Base-by-base conservation (phyloP, 2,329 filamentous ascomycete species). In the Colletotrichum graminicola region DNA sequence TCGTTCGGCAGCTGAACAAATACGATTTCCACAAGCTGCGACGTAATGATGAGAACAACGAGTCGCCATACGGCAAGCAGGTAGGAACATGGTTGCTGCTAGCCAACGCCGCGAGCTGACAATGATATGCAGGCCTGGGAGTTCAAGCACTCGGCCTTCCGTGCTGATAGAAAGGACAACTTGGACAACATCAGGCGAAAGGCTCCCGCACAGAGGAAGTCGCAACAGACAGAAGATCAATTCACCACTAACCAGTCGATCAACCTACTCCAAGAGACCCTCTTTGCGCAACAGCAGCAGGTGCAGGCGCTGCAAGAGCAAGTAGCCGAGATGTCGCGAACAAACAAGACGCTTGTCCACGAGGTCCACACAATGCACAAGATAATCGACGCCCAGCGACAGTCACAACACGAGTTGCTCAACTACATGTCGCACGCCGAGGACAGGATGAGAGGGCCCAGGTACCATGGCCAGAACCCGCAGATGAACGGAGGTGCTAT, bases 21-120 rank as follows among this genome's bases (percentile, higher is more conserved):
- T 98, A 97, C 81, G 95, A 97, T 79, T 99, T 99, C 77, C 96
- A 99, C 86, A 99, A 99, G 86, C 95, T 98, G 74, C 90, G 96
- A 75, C 93, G 95, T 77, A 97, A 94, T 75, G 94, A 97, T 78
- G 94, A 97, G 78, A 94, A 89, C 76, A 92, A 92, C 34, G 89
- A 93, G 76, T 94, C 93, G 67, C 92, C 91, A 8, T 97, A 97
- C 77, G 94, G 94, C 23, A 86, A 91, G 73, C 93, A 93, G 82
- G 94, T 96, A 83, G 77, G 81, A 45, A 52, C 7, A 10, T 26
- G 66, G n/a, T 57, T 39, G 32, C 32, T 16, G 2, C n/a, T 57
- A 45, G 29, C 55, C 51, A 39, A n/a, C 16, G 36, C 43, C 47
- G 41, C 18, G 36, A 55, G 56, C 62, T 72, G 45, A 71, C 26